phyloP scores from a whole-genome alignment of 1,284 basidiomycete genomes.

The Apiotrichum sp. region DNA sequence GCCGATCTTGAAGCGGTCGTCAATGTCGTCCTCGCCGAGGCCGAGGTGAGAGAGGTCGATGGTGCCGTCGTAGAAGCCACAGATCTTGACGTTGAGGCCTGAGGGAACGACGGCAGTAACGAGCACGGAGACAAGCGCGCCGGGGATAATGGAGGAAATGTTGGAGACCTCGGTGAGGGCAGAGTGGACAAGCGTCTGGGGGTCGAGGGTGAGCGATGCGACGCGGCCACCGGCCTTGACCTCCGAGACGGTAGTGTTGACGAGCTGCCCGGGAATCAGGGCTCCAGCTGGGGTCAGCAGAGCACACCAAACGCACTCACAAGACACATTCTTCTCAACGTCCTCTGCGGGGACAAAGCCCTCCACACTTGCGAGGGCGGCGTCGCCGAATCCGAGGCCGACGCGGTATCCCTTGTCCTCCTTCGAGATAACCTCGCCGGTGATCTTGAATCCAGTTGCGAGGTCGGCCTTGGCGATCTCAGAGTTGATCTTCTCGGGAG shows the following conservation, averaged over 20 bases:
- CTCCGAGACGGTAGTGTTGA: conserved; percentile 60
- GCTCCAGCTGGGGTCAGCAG: conserved; percentile 15
- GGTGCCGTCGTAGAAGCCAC: conserved; percentile 91
- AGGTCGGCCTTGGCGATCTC: conserved; percentile 76
- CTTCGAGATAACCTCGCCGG: conserved; percentile 70
- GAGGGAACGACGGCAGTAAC: conserved; percentile 71
- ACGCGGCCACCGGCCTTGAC: conserved; percentile 51
- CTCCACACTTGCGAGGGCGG: conserved; percentile 48
- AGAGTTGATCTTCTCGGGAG: conserved; percentile 78
- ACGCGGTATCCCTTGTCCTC: conserved; percentile 95
- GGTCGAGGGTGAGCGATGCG: conserved; percentile 48
- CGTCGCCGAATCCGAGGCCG: conserved; percentile 65
- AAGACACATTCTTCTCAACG: conserved; percentile 44
- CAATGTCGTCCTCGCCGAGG: conserved; percentile 47
- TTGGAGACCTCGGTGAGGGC: conserved; percentile 68
- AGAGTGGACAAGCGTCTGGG: conserved; percentile 48
- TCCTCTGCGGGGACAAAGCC: conserved; percentile 75
- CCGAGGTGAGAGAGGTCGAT: conserved; percentile 75
- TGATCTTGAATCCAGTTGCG: conserved; percentile 67
- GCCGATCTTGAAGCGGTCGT: conserved; percentile 65
- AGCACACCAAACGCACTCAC: conserved; percentile 22
- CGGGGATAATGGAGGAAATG: conserved; percentile 78
- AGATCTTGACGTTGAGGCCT: conserved; percentile 82
- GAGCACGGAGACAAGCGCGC: conserved; percentile 74
- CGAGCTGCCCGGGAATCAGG: conserved; percentile 55